A percentile compares a stretch with the other conserved stretches of the same genome.
phyloP scores from a whole-genome alignment of 2,329 filamentous ascomycete genomes.

The Fonsecaea monophora region DNA sequence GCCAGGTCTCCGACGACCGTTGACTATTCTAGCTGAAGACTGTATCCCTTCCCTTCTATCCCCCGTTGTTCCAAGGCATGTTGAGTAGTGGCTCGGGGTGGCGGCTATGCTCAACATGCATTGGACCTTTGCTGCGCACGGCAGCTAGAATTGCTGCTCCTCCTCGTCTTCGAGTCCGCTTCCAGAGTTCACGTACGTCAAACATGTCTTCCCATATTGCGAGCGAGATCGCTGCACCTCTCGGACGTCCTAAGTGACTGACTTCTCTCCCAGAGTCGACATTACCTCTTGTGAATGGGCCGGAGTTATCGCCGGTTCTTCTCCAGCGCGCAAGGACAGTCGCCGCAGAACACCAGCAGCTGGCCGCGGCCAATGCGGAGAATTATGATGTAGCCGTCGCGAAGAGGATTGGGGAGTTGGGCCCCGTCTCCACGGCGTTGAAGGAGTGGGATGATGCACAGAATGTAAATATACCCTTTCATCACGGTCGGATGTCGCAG shows the following conservation, averaged over 20 bases:
- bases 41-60: background rate
- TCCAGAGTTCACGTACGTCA: slow-evolving; percentile 41
- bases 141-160: slow-evolving; percentile 37
- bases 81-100: slow-evolving; percentile 42
- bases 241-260: background rate
- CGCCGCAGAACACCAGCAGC: slow-evolving; percentile 61
- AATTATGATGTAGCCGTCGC: slow-evolving; percentile 64
- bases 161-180: slow-evolving; percentile 33
- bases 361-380: slow-evolving; percentile 59
- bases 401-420: slow-evolving; percentile 63
- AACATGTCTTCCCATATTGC: background rate
- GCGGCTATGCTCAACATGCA: slow-evolving; percentile 58
- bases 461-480: slow-evolving; percentile 50
- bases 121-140: slow-evolving; percentile 49
- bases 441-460: slow-evolving; percentile 65
- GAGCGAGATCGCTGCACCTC: background rate
- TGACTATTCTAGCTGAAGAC: background rate
- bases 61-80: slow-evolving; percentile 45
- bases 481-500: background rate
- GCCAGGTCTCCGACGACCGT: background rate
- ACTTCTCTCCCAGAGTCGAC: slow-evolving; percentile 31
- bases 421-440: slow-evolving; percentile 59
- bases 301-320: slow-evolving; percentile 55
- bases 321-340: slow-evolving; percentile 63
- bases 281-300: slow-evolving; percentile 25